These are phyloP conservation scores for Globisporangium camurandrum DNA, from an alignment of 352 stramenopile species.

Conservation along the genomic window DNA sequence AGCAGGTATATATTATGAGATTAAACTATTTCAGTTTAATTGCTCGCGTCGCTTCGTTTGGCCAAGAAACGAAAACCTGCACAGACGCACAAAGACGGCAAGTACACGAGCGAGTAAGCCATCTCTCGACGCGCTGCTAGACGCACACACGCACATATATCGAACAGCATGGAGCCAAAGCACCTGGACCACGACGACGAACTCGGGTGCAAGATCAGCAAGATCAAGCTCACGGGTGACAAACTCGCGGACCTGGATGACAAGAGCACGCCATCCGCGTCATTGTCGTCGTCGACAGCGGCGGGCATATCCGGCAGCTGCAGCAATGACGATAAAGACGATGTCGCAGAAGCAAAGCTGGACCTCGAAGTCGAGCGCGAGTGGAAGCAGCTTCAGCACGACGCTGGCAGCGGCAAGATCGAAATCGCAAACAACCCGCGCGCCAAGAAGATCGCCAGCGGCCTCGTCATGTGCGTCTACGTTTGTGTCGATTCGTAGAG, in stretches of 20 bases:
- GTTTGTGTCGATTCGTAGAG: background rate
- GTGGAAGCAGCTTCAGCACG: conserved; percentile 73
- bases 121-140: too few relatives aligned
- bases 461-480: conserved; percentile 50
- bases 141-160: too few relatives aligned
- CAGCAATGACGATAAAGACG: conserved; percentile 19
- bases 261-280: conserved; percentile 36
- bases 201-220: conserved; percentile 55
- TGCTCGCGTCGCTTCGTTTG: too few relatives aligned
- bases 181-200: conserved; percentile 47
- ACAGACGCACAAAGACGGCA: too few relatives aligned
- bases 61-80: too few relatives aligned
- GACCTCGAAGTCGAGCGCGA: conserved; percentile 79
- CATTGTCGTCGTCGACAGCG: conserved; percentile 4
- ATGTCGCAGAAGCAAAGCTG: conserved; percentile 55
- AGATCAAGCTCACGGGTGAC: conserved; percentile 47
- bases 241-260: conserved; percentile 36
- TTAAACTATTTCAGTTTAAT: too few relatives aligned
- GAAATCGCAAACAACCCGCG: conserved; percentile 61
- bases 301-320: background rate
- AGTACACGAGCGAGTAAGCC: too few relatives aligned
- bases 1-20: too few relatives aligned
- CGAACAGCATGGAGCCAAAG: conserved; percentile 69
- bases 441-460: conserved; percentile 61
- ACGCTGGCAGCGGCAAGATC: conserved; percentile 46